Evolutionary conservation across 2,329 filamentous ascomycete species (phyloP).

Genomic region (Pseudonectria foliicola): DNA sequence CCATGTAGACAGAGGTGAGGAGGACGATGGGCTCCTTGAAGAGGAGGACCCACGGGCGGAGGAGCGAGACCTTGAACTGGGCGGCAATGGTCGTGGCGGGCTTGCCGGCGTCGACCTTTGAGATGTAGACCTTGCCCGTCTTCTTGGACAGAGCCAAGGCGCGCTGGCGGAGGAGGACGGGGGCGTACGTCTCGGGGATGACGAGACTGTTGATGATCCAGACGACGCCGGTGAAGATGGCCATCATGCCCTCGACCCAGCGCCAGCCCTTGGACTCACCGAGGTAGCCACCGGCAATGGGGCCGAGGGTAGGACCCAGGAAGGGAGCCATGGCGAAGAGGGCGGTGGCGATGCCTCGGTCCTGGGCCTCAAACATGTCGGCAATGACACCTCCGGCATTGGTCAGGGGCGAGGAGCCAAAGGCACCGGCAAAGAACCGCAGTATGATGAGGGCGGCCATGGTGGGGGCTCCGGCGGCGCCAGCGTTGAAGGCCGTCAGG

Average conservation of each 20-base stretch:
- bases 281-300: conserved; percentile 57
- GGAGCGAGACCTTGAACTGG: conserved; percentile 50
- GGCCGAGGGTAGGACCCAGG: conserved; percentile 52
- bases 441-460: conserved; percentile 56
- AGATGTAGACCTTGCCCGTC: conserved; percentile 50
- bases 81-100: conserved; percentile 35
- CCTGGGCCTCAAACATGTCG: conserved; percentile 50
- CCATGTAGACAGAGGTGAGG: conserved; percentile 56
- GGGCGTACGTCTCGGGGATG: conserved; percentile 55
- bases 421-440: conserved; percentile 60
- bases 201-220: conserved; percentile 46
- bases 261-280: conserved; percentile 54
- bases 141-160: conserved; percentile 42
- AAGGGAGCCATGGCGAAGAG: conserved; percentile 58
- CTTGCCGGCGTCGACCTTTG: conserved; percentile 37
- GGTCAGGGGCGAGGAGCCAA: conserved; percentile 55
- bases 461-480: conserved; percentile 47
- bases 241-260: conserved; percentile 57
- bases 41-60: conserved; percentile 57
- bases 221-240: conserved; percentile 52
- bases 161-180: conserved; percentile 46
- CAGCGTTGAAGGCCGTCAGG: conserved; percentile 56
- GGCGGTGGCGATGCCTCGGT: conserved; percentile 51
- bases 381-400: conserved; percentile 58
- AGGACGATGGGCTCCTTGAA: conserved; percentile 62